Evolutionary conservation across 2,329 filamentous ascomycete genomes (phyloP), one percentile per base, ranked within the genome.

Genomic region (Rhynchosporium graminicola): DNA sequence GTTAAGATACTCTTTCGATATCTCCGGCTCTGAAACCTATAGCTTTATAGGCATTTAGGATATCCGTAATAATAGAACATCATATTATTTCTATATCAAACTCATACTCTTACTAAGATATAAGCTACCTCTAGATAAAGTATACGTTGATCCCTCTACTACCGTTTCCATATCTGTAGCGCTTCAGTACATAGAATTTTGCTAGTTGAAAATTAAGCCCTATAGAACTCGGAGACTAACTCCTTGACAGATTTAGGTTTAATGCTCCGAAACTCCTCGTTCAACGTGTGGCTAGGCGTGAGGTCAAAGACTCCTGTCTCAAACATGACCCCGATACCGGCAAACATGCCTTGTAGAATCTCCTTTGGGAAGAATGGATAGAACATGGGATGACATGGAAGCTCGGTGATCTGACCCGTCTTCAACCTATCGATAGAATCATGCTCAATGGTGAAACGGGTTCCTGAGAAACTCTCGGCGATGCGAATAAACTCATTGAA

Each of bases 401-500:
- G 60, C 51, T 73, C 50, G 36, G 63, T 48, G 28, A 58, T 47
- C 48, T 67, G 15, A n/a, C 56, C 56, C 1, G 3, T 58, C 62
- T 59, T 51, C 48, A 64, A 57, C 48, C 68, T 71, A 60, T 72
- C 68, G 63, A 69, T 54, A 64, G 60, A 38, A 64, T 64, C 70
- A 67, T 72, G 72, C 55, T 65, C 62, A 65, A 72, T 68, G 51
- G 63, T 66, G 52, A 71, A 73, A 46, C 65, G 63, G 46, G 59
- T 51, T 45, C 57, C 57, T 36, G 59, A 52, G 6, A 58, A 62
- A 20, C 65, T 58, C 42, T 73, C 67, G 3, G 68, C 69, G 3
- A 73, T 20, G 2, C 28, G 40, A 36, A 74, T 59, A 8, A 72
- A 63, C 26, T 72, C 69, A 59, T 73, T 68, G 63, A 63, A 68